phyloP scores from a whole-genome alignment of 768 basidiomycete species.

The Macrolepiota dolichaula region DNA sequence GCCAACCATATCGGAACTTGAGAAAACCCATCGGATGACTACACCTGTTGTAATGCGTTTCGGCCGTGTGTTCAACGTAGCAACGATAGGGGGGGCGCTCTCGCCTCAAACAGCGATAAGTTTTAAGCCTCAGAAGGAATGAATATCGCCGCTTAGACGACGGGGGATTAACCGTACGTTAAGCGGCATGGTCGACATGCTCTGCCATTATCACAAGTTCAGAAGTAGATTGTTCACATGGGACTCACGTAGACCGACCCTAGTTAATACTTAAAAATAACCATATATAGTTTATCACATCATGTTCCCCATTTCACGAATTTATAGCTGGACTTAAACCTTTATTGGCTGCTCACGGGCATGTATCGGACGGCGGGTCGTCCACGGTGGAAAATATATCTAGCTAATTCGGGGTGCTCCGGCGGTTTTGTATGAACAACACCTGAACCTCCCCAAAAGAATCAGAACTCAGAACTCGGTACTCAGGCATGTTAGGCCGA shows the following conservation, averaged over 20 bases:
- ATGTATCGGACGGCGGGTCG: no score
- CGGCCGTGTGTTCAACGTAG: not conserved
- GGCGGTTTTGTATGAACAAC: not conserved
- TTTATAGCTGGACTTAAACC: no score
- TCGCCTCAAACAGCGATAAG: no score
- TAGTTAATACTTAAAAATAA: not conserved
- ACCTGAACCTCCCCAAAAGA: not conserved
- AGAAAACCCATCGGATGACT: not conserved
- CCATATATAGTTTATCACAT: not conserved
- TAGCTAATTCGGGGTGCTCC: not conserved
- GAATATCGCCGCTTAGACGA: not conserved
- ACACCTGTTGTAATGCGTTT: not conserved
- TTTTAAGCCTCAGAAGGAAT: no score
- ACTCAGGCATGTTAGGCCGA: no score
- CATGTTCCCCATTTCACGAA: not conserved
- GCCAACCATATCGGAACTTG: not conserved
- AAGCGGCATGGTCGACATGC: not conserved
- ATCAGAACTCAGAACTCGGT: no score
- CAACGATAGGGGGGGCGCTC: not conserved
- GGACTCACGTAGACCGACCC: not conserved
- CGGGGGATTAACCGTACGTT: not conserved
- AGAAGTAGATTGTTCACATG: not conserved
- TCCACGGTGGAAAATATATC: no score
- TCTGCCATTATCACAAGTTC: not conserved
- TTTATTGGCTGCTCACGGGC: no score